These are phyloP conservation scores for Pholiota conissans DNA, from an alignment of 768 basidiomycete species.

Conservation along the genomic window DNA sequence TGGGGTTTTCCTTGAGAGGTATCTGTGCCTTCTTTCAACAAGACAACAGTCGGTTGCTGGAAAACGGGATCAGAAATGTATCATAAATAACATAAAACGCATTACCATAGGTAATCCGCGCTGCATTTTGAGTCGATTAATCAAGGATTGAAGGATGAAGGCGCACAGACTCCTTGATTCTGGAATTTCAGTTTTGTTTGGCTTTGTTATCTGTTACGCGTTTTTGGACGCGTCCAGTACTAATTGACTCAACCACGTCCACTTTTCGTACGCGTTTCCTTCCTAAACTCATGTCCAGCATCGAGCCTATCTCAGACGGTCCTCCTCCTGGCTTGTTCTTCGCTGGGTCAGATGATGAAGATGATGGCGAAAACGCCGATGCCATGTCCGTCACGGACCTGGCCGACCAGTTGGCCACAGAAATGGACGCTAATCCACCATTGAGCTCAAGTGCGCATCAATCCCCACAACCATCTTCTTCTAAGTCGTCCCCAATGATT, in stretches of 20 bases:
- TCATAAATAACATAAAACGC: not conserved
- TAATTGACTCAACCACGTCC: slow-evolving; percentile 20
- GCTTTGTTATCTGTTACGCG: slow-evolving; percentile 37
- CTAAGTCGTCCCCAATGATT: slow-evolving; percentile 20
- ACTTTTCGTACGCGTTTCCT: slow-evolving; percentile 2
- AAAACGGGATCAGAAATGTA: not conserved
- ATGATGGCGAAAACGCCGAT: slow-evolving; percentile 18
- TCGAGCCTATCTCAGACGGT: slow-evolving; percentile 25
- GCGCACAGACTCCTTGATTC: slow-evolving; percentile 12
- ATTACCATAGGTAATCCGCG: slow-evolving; percentile 77
- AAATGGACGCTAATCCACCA: not conserved
- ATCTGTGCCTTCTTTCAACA: slow-evolving; percentile 95
- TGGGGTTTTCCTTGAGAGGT: slow-evolving; percentile 93
- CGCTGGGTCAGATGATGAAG: slow-evolving; percentile 55
- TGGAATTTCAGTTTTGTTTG: slow-evolving; percentile 35
- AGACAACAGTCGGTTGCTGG: slow-evolving; percentile 97
- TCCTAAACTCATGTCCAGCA: slow-evolving; percentile 18
- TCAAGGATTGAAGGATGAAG: slow-evolving; percentile 19
- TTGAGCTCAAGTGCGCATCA: slow-evolving; percentile 18
- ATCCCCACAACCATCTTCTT: slow-evolving; percentile 22
- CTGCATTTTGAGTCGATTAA: slow-evolving; percentile 63
- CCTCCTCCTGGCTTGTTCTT: slow-evolving; percentile 54
- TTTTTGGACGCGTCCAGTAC: slow-evolving; percentile 26
- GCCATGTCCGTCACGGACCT: not conserved
- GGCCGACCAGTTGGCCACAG: not conserved